Percentiles rank a stretch among this genome's conserved stretches.
Conservation (phyloP, 257 asterid genomes). For the Przewalskia tangutica region DNA sequence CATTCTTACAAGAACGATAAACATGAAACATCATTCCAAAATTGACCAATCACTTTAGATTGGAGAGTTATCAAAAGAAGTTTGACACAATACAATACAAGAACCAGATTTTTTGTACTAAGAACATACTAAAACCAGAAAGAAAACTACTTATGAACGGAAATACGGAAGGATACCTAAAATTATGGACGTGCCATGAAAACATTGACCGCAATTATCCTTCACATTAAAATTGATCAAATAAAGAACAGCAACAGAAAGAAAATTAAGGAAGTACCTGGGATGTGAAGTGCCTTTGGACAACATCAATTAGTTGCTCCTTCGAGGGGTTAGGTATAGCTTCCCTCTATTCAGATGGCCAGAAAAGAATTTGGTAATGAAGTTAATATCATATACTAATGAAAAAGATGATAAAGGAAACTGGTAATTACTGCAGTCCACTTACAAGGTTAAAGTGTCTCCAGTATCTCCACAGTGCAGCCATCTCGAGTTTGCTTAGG, state of each 20-base stretch:
- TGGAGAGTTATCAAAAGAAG: neutral
- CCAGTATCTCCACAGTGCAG: slow-evolving; percentile 78
- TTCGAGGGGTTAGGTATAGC: slow-evolving; percentile 64
- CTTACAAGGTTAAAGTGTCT: slow-evolving; percentile 87
- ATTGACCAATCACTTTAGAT: neutral
- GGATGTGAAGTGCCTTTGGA: slow-evolving; percentile 84
- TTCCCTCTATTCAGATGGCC: slow-evolving; percentile 39
- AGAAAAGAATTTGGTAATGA: neutral
- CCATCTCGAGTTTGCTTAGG: slow-evolving; percentile 83
- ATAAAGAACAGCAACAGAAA: neutral
- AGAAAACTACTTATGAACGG: neutral
- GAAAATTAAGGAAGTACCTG: slow-evolving; percentile 36
- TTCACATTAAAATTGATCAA: neutral
- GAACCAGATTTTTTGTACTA: neutral
- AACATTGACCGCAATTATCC: neutral
- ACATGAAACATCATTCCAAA: neutral
- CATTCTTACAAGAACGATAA: neutral
- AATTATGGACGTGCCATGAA: neutral
- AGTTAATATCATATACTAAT: neutral
- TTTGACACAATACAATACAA: neutral
- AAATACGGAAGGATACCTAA: neutral
- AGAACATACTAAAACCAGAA: neutral
- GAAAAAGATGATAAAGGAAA: neutral
- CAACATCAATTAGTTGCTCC: slow-evolving; percentile 83
- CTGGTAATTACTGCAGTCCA: neutral